phyloP scores from a whole-genome alignment of 139 green algal genomes.

The Chlorokybus atmophyticus region DNA sequence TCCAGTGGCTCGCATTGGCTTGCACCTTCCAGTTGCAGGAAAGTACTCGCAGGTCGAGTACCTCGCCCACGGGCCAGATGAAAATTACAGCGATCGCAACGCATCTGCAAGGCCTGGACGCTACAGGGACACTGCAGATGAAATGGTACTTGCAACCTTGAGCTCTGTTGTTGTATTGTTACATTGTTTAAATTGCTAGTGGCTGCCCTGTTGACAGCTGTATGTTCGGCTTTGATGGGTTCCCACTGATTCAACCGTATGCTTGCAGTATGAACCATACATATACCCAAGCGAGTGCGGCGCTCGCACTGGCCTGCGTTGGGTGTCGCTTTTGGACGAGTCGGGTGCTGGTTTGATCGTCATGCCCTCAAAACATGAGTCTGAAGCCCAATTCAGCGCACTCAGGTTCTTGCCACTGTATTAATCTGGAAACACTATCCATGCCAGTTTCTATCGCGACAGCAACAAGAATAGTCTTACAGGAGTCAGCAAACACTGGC shows the following conservation, averaged over 20 bases:
- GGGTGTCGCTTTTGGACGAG: constrained; percentile 32
- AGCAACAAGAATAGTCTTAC: neutral
- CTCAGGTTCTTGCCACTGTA: neutral
- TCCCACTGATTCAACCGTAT: neutral
- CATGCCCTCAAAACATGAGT: neutral
- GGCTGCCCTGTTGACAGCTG: too few relatives aligned
- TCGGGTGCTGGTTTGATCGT: constrained; percentile 5
- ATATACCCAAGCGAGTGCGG: constrained; percentile 62
- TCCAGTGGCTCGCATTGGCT: constrained; percentile 23
- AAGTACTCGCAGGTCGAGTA: constrained; percentile 33
- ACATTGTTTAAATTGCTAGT: constrained; percentile 35
- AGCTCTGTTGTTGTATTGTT: constrained; percentile 7
- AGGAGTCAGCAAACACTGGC: neutral
- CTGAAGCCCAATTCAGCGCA: neutral
- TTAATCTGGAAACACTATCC: neutral
- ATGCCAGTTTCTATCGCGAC: neutral
- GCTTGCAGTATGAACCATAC: constrained; percentile 35
- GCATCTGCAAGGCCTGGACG: constrained; percentile 16
- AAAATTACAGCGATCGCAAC: constrained; percentile 83
- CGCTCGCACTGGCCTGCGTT: constrained; percentile 55
- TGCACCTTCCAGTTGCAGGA: constrained; percentile 5
- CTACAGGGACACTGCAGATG: constrained; percentile 6
- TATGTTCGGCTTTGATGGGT: too few relatives aligned
- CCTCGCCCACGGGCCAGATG: constrained; percentile 70
- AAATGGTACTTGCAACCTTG: neutral